A percentile compares a stretch with the other conserved stretches of the same genome.
phyloP scores from a whole-genome alignment of 2,329 filamentous ascomycete genomes.

The Neofusicoccum kwambonambiense region DNA sequence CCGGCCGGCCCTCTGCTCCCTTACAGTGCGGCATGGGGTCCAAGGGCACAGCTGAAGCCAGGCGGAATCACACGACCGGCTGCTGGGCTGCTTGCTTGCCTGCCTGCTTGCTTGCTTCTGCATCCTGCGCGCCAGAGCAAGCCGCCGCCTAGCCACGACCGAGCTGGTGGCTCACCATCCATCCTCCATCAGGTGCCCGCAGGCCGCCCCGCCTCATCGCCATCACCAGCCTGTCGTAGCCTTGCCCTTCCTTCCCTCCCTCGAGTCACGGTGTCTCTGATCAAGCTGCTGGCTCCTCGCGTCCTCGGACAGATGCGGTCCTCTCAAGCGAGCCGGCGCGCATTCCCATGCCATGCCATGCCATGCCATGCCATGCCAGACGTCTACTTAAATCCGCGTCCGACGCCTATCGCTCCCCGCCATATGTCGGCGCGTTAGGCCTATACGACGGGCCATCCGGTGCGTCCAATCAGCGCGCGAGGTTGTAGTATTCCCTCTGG shows the following conservation, averaged over 20 bases:
- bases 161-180: not conserved
- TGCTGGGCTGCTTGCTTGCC: not conserved
- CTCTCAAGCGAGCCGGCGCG: conserved; percentile 2
- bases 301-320: not conserved
- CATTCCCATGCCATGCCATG: not conserved
- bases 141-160: not conserved
- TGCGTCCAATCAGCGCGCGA: not conserved
- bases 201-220: not conserved
- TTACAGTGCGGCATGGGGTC: conserved; percentile 1
- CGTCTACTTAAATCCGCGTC: not conserved
- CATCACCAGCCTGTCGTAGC: not conserved
- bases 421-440: no score
- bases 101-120: not conserved
- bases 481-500: not conserved
- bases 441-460: not conserved
- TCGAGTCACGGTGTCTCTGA: not conserved
- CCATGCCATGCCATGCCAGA: not conserved
- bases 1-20: not conserved
- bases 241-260: not conserved
- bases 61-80: not conserved
- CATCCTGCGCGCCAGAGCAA: not conserved
- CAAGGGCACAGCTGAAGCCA: not conserved
- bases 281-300: not conserved
- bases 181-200: not conserved
- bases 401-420: not conserved